Percentiles rank a stretch among this genome's conserved stretches.
phyloP scores from a whole-genome alignment of 257 asterid species.

The Fraxinus cuspidata region DNA sequence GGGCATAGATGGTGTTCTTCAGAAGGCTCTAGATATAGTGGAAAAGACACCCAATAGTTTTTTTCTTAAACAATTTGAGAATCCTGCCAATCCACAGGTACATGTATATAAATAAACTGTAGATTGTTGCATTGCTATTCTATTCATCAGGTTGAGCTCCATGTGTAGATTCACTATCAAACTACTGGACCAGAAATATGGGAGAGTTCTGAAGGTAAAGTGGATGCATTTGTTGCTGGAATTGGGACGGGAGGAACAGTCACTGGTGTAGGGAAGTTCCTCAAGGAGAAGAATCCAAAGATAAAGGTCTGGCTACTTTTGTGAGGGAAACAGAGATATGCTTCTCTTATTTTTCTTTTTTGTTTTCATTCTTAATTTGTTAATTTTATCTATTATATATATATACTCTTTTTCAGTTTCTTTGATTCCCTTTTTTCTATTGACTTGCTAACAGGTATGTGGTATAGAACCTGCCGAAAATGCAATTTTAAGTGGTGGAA shows the following conservation, averaged over 20 bases:
- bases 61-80: conserved; percentile 44
- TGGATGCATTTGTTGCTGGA: conserved; percentile 44
- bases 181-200: conserved; percentile 61
- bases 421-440: background rate
- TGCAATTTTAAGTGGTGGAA: conserved; percentile 43
- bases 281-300: conserved; percentile 47
- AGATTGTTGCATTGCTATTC: background rate
- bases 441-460: conserved; percentile 32
- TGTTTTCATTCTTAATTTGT: background rate
- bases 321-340: background rate
- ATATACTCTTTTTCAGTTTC: background rate
- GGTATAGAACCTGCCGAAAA: conserved; percentile 55
- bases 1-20: conserved; percentile 34
- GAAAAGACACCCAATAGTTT: conserved; percentile 39
- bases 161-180: conserved; percentile 45
- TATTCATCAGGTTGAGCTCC: conserved; percentile 13
- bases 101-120: background rate
- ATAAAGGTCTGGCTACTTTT: conserved; percentile 33
- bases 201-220: conserved; percentile 40
- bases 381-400: background rate
- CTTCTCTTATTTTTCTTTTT: background rate
- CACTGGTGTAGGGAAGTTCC: conserved; percentile 54
- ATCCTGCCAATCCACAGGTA: conserved; percentile 53
- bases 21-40: conserved; percentile 40
- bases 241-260: conserved; percentile 59